Conservation (phyloP, 495 filamentous ascomycete genomes). For the Tirmania nivea region DNA sequence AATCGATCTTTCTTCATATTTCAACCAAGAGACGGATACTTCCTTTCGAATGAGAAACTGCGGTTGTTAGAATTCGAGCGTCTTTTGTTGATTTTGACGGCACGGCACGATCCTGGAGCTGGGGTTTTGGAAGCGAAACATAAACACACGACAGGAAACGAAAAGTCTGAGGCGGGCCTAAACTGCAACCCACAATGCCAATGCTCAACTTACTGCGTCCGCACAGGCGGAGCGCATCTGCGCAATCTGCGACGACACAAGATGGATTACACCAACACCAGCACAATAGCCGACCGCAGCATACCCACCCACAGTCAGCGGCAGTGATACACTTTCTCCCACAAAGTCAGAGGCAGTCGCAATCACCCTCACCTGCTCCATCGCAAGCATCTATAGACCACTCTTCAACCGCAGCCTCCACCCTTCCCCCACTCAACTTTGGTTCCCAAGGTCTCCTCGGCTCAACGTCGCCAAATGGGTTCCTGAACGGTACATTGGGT, state of each 20-base stretch:
- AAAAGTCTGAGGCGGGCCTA: background rate
- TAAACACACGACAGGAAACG: too few relatives aligned
- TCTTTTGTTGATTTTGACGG: too few relatives aligned
- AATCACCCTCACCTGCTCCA: background rate
- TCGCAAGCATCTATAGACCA: background rate
- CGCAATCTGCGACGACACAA: background rate
- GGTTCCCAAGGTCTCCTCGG: background rate
- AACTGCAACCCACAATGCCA: background rate
- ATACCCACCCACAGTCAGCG: background rate
- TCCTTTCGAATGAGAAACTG: too few relatives aligned
- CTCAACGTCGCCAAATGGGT: background rate
- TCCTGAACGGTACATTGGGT: background rate
- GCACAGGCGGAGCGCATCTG: background rate
- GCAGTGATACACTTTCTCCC: background rate
- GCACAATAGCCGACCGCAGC: background rate
- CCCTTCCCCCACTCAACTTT: background rate
- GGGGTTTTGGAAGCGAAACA: too few relatives aligned
- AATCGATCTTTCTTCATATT: too few relatives aligned
- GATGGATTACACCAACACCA: background rate
- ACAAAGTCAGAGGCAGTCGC: background rate
- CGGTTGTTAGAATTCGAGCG: too few relatives aligned
- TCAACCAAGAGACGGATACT: too few relatives aligned
- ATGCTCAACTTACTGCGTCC: background rate
- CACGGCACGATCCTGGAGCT: too few relatives aligned
- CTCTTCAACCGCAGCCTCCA: background rate